phyloP scores from a whole-genome alignment of 2,329 filamentous ascomycete genomes.

The Aspergillus carbonarius region DNA sequence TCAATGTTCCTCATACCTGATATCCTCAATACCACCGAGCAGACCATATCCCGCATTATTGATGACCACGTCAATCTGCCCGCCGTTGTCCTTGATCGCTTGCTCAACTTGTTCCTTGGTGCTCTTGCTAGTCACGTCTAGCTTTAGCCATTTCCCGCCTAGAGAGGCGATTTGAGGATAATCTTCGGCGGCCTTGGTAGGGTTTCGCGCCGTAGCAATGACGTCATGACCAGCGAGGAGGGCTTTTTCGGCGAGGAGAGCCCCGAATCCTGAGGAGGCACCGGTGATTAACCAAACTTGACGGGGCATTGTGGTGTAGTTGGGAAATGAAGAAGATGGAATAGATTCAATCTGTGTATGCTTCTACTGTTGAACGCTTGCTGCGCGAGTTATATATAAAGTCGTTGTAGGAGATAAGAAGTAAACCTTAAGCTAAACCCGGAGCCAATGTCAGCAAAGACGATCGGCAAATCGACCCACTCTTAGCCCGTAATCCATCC shows the following conservation, averaged over 20 bases:
- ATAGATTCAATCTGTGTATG: background rate
- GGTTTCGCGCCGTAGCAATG: slow-evolving; percentile 1
- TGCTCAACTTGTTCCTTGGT: background rate
- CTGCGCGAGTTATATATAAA: background rate
- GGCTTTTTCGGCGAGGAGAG: background rate
- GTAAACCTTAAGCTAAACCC: background rate
- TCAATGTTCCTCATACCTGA: no score
- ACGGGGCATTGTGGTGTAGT: background rate
- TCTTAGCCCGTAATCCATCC: background rate
- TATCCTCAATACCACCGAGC: background rate
- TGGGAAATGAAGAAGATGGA: background rate
- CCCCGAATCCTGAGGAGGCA: background rate
- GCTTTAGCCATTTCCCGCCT: background rate
- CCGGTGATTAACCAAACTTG: slow-evolving; percentile 6
- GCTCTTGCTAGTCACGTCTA: background rate
- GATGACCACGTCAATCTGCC: slow-evolving; percentile 6
- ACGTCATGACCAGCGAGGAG: background rate
- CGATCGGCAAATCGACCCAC: background rate
- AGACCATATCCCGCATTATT: slow-evolving; percentile 5
- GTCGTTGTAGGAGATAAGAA: background rate
- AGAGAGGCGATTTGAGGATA: background rate
- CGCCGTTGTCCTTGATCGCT: background rate
- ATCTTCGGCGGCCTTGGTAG: background rate
- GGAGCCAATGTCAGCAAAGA: background rate
- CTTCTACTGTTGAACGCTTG: background rate